These are phyloP conservation scores for Trametes cubensis DNA, from an alignment of 768 basidiomycete species.

Conservation along the genomic window DNA sequence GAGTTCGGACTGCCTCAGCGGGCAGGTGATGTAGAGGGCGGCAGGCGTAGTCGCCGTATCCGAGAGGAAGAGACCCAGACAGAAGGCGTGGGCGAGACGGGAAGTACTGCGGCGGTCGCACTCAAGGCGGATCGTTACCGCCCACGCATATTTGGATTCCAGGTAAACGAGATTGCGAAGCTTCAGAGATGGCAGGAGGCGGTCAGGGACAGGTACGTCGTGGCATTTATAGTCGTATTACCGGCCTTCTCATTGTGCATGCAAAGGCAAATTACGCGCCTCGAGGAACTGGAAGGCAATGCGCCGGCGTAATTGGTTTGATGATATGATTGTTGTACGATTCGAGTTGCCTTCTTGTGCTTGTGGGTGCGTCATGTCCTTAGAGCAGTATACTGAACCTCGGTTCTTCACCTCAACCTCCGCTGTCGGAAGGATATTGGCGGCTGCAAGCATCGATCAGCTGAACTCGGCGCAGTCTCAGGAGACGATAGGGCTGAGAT, in stretches of 20 bases:
- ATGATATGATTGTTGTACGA: constrained; percentile 3
- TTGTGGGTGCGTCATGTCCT: background rate
- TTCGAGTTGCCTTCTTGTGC: background rate
- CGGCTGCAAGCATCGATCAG: too few relatives aligned
- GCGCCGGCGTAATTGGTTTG: background rate
- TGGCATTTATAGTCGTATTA: background rate
- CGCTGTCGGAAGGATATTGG: too few relatives aligned
- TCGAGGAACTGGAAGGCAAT: constrained; percentile 42
- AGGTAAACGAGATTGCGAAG: constrained; percentile 91
- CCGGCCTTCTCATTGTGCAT: background rate
- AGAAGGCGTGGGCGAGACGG: constrained; percentile 60
- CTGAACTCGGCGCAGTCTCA: too few relatives aligned
- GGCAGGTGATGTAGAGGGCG: constrained; percentile 27
- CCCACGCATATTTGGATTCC: constrained; percentile 96
- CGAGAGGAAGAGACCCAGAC: constrained; percentile 58
- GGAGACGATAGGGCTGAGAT: too few relatives aligned
- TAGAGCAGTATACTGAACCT: background rate
- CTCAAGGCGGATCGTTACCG: constrained; percentile 90
- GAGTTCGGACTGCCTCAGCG: constrained; percentile 38
- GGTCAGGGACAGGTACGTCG: constrained; percentile 74
- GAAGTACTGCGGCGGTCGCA: constrained; percentile 81
- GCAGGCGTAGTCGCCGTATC: constrained; percentile 37
- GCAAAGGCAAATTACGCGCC: constrained; percentile 44
- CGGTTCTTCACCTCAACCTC: background rate
- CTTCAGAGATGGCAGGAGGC: constrained; percentile 97